A percentile compares a stretch with the other conserved stretches of the same genome.
These are phyloP conservation scores for Taphrina betulina DNA, from an alignment of 1,139 yeast genomes.

Conservation along the genomic window DNA sequence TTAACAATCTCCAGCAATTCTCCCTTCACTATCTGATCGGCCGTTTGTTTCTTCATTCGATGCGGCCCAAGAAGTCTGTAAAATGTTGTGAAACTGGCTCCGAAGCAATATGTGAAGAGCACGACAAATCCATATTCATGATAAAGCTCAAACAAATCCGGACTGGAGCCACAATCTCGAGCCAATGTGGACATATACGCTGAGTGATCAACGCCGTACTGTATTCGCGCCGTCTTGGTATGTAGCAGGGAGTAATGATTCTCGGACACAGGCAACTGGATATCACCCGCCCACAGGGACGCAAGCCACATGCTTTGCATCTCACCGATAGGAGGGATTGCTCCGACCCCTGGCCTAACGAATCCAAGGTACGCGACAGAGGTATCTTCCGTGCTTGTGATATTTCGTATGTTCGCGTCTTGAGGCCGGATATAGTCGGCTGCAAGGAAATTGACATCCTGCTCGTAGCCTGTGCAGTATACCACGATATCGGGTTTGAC, in stretches of 20 bases:
- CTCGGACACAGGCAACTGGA: not conserved
- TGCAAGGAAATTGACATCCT: not conserved
- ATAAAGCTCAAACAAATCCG: not conserved
- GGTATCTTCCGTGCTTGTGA: not conserved
- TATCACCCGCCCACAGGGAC: not conserved
- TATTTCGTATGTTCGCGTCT: not conserved
- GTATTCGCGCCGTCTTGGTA: not conserved
- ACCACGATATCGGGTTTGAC: not conserved
- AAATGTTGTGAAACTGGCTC: not conserved
- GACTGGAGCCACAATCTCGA: not conserved
- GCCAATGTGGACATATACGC: conserved; percentile 1
- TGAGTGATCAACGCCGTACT: not conserved
- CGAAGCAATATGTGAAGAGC: not conserved
- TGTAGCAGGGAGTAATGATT: not conserved
- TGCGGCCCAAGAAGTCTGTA: not conserved
- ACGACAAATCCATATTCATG: not conserved
- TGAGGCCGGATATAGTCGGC: not conserved
- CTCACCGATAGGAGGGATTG: not conserved
- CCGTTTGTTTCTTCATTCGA: not conserved
- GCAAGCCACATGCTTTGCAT: not conserved
- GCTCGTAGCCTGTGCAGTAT: not conserved
- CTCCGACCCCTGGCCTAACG: conserved; percentile 4
- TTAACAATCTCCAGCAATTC: not conserved
- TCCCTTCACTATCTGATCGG: not conserved
- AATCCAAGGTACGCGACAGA: not conserved